Evolutionary conservation across 2,329 filamentous ascomycete species (phyloP).

Genomic region (Alternaria burnsii): DNA sequence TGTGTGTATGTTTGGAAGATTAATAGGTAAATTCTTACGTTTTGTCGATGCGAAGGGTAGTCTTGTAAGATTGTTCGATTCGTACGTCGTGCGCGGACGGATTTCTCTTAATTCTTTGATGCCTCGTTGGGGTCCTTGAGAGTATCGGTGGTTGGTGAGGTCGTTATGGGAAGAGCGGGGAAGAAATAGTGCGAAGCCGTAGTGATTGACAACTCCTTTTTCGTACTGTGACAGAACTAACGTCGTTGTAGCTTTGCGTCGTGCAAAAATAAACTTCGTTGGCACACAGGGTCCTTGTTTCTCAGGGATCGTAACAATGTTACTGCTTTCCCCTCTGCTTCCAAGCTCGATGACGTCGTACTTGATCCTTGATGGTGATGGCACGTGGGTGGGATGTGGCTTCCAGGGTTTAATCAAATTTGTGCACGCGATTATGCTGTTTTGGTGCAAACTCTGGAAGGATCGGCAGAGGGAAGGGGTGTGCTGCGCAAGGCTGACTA

Average conservation of each 20-base stretch:
- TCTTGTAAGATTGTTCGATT: background rate
- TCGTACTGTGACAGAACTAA: slow-evolving; percentile 5
- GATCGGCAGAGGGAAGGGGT: slow-evolving; percentile 9
- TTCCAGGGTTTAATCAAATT: slow-evolving; percentile 9
- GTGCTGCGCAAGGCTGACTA: background rate
- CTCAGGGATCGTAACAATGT: slow-evolving; percentile 3
- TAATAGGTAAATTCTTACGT: background rate
- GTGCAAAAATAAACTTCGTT: background rate
- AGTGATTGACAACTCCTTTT: background rate
- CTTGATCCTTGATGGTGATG: background rate
- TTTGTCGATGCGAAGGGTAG: background rate
- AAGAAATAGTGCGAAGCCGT: slow-evolving; percentile 2
- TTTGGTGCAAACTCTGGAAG: slow-evolving; percentile 3
- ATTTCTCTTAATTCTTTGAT: background rate
- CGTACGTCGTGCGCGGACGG: background rate
- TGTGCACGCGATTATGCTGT: slow-evolving; percentile 7
- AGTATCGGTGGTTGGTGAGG: background rate
- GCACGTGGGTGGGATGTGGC: slow-evolving; percentile 5
- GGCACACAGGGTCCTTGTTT: background rate
- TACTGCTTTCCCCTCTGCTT: background rate
- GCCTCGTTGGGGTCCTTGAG: background rate
- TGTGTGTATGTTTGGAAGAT: background rate
- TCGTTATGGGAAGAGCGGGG: background rate
- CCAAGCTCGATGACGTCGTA: slow-evolving; percentile 12
- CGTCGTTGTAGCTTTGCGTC: background rate